Evolutionary conservation across 352 stramenopile species (phyloP), one percentile per base, ranked within the genome.

Genomic region (Peronospora farinosa): DNA sequence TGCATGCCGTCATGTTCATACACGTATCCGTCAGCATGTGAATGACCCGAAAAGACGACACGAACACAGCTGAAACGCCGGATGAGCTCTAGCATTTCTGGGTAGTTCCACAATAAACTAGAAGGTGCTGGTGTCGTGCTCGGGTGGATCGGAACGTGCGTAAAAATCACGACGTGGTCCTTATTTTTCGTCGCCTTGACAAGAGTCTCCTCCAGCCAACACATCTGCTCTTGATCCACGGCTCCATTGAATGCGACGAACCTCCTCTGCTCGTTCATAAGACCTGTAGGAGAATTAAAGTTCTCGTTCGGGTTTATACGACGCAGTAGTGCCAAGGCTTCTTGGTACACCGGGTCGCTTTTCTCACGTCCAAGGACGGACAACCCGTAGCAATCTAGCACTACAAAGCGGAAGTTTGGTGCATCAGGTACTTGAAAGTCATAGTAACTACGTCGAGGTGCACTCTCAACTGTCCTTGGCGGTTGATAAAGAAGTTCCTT

Each of bases 171-270:
- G 30, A 91, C 78, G 32, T 88, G 42, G 43, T 89, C 57, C 4
- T 42, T 19, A n/a, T 28, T 40, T 7, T 43, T 43, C 6, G 54
- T 42, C 0, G 79, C 74, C 3, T 54, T 40, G 12, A 33, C 19
- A 0, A 93, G 62, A 12, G 61, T 66, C 2, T 51, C 30, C 12
- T 63, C 36, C 8, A 93, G 50, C 79, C 79, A 93, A 25, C 35
- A 21, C 35, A 90, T 70, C 51, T 93, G 82, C 33, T 47, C 46
- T 23, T 15, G 31, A 57, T 88, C 74, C 17, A 93, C 52, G 15
- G 61, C 82, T 48, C 77, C 82, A 51, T 93, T 91, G 53, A 86
- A 93, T 27, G 74, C 78, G 6, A 91, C 82, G 33, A 85, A 90
- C 48, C 82, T 66, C 46, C 72, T 45, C 33, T 74, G 44, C 8